Base-by-base conservation (phyloP, 2,329 filamentous ascomycete genomes). In the Ciborinia camelliae region DNA sequence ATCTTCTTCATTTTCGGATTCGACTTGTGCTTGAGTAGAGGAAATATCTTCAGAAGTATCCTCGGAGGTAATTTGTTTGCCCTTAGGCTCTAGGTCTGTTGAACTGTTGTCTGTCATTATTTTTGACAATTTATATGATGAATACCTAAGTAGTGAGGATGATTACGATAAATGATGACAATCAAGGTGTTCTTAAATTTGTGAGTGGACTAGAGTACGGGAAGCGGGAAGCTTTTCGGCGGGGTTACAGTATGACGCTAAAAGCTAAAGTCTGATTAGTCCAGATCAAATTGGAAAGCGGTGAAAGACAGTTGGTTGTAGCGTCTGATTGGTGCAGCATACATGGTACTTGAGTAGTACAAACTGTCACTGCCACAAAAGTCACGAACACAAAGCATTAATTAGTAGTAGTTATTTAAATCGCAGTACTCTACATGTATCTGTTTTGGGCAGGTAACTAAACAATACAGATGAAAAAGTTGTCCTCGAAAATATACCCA, bases 31-130 rank as follows among this genome's bases (percentile, higher is more conserved):
- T 68, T 58, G 47, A 45, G 69, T 68, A 51, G 55, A 61, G 26
- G 43, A 18, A 43, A 35, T n/a, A 12, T 51, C 35, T 55, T 71
- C 67, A 26, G 62, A 50, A 10, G 68, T 68, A 3, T 66, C 65
- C 47, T 73, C 68, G 23, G 67, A 66, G 15, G 65, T 69, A 28
- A 79, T 78, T 70, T 82, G 78, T 69, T 82, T 80, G 69, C 78
- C 76, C 66, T 78, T 75, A 68, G 80, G 78, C 67, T 88, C 85
- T 67, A 82, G 79, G 64, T 82, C 80, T 73, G 89, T 90, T 52
- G 87, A 88, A 74, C 88, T 83, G 75, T 88, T 83, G 75, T 89
- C 82, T 71, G 83, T 79, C 79, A 82, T 82, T 54, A 62, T 68
- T 55, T 32, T 23, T 32, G 28, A 10, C 26, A 26, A 30, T 45